Evolutionary conservation across 1,284 basidiomycete species (phyloP), one percentile per base, ranked within the genome.

Genomic region (Fomes fomentarius): DNA sequence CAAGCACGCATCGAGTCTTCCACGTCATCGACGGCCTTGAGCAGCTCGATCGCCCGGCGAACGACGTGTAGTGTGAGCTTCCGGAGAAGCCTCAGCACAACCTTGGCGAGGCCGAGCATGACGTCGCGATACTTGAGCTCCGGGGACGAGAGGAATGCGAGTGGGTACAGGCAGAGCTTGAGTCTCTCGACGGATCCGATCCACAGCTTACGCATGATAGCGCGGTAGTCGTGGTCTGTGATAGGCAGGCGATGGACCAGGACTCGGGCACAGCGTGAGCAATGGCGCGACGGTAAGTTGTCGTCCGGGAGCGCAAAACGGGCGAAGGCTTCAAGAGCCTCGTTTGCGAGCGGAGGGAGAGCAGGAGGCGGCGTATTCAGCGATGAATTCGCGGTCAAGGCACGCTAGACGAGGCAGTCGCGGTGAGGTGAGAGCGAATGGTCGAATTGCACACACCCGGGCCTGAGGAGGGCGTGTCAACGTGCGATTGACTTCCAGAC

Each of bases 291-390:
- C 96, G 89, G n/a, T n/a, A n/a, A n/a, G 67, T 95, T 97, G 35
- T 76, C 73, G 70, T 99, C 96, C 7, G 79, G 75, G 47, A 91
- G 85, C 24, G 85, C 82, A 50, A 97, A 73, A 39, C 86, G 82
- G 12, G 90, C 88, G 63, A 96, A 90, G 1, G 88, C 86, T 60
- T 97, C 93, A 47, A 98, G 76, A 8, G 94, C 93, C 33, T 85
- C 70, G 60, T 94, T 93, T 31, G 86, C 77, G 51, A 89, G 76
- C 41, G 79, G 72, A 0, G 90, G 84, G 24, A 84, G 84, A 11
- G 53, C 39, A 12, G 59, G 59, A 1, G 59, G 56, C 62, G 74
- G 80, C 50, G 78, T n/a, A 65, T 35, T 73, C 73, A 17, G 72
- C 59, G 2, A 56, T 70, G 50, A 65, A 71, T 19, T 74, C 70